Base-by-base conservation (phyloP, 2,329 filamentous ascomycete genomes). In the Aureobasidium namibiae region DNA sequence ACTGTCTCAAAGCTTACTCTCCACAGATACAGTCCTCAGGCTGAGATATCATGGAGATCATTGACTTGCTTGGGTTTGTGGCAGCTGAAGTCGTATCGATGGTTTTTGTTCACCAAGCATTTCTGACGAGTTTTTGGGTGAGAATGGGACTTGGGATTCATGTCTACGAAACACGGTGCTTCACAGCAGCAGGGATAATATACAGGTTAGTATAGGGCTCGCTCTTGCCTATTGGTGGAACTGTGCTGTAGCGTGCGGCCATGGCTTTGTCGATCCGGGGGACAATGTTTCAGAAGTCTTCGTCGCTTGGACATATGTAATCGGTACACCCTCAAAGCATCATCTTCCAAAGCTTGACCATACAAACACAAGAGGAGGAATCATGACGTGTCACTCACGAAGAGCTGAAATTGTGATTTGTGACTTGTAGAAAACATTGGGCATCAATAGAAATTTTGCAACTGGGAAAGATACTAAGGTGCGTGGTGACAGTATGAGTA, bases 201-300 rank as follows among this genome's bases (percentile, higher is more conserved):
- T 41, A 16, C 3, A 53, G 21, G 13, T n/a, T 16, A 41, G 38
- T 42, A 52, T 54, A 54, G 34, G 4, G 14, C 11, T 42, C 11
- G 26, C 18, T 18, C 9, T 29, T 34, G 52, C 18, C 24, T 11
- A 56, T 56, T 56, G 52, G 52, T 56, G 52, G 52, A 56, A 44
- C 9, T 46, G 10, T 41, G 49, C 18, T n/a, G 21, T 9, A n/a
- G 18, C 50, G 21, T 18, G 14, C 18, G 39, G 39, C 16, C 23
- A 16, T 26, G 24, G 50, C 16, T 34, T 23, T 44, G 52, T 42
- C 52, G 52, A 56, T 56, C 52, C 39, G 52, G 52, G 52, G 39
- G 18, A 38, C 18, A 34, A 14, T n/a, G 52, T 56, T 56, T 56
- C 52, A 56, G 9, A 18, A 34, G 13, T 56, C 8, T 24, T 14